Evolutionary conservation across 345 rosid species (phyloP).

Genomic region (Sisymbrium altissimum): DNA sequence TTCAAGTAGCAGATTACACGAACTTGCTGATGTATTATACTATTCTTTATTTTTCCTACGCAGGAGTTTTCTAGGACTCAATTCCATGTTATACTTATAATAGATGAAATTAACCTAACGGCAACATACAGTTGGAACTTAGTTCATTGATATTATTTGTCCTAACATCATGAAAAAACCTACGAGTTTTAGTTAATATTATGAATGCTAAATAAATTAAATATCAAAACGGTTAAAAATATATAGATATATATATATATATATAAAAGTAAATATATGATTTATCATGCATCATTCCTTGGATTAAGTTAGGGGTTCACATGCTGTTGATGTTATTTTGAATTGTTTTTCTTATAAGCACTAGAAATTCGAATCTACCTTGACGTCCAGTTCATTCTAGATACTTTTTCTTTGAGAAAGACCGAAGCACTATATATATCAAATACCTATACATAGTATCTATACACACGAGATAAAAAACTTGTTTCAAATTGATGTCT

Average conservation of each 20-base stretch:
- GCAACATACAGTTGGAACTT: not conserved
- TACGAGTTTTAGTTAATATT: not conserved
- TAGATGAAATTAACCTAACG: not conserved
- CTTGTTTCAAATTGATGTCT: not conserved
- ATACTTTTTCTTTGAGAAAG: not conserved
- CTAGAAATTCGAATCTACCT: not conserved
- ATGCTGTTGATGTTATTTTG: not conserved
- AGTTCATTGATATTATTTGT: not conserved
- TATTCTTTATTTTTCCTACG: not conserved
- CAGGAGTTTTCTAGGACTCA: not conserved
- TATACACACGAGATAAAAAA: not conserved
- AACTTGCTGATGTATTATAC: not conserved
- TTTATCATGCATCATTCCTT: not conserved
- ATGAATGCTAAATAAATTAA: not conserved
- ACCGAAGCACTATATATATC: not conserved
- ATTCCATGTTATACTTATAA: not conserved
- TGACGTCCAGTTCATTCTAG: not conserved
- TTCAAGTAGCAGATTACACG: conserved; percentile 9
- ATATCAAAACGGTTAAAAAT: not conserved
- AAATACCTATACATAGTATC: not conserved
- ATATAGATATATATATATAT: too few species aligned
- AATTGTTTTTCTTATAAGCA: not conserved
- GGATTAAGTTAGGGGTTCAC: not conserved
- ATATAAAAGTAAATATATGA: too few species aligned
- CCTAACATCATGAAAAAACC: not conserved